phyloP scores from a whole-genome alignment of 2,329 filamentous ascomycete species.

The Didymella exigua region DNA sequence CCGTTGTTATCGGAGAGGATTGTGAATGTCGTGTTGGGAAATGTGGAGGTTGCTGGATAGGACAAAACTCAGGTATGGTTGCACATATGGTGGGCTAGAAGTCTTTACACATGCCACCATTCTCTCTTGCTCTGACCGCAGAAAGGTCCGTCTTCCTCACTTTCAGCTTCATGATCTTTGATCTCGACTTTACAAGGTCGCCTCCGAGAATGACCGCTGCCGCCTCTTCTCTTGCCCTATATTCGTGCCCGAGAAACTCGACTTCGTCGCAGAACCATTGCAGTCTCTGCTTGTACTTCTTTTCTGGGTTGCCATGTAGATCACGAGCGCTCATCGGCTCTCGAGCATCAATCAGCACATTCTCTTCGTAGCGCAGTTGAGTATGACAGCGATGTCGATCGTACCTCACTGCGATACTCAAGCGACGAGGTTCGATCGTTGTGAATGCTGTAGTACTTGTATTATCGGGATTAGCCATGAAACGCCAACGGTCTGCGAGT shows the following conservation, averaged over 20 bases:
- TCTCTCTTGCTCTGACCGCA: neutral
- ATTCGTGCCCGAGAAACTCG: neutral
- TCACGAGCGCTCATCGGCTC: neutral
- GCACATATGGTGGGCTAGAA: no score
- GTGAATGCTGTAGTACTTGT: neutral
- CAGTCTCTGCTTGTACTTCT: neutral
- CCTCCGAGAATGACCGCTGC: neutral
- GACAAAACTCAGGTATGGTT: no score
- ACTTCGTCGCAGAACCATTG: constrained; percentile 1
- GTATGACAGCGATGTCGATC: neutral
- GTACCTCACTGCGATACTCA: neutral
- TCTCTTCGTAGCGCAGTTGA: neutral
- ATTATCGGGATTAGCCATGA: neutral
- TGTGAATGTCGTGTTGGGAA: constrained; percentile 13
- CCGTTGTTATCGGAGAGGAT: constrained; percentile 25
- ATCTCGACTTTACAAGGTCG: neutral
- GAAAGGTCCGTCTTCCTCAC: neutral
- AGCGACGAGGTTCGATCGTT: neutral
- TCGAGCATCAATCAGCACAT: neutral
- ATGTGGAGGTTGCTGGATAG: no score
- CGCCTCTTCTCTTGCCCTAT: neutral
- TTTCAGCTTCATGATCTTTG: neutral
- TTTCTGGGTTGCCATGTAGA: neutral
- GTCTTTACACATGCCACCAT: neutral
- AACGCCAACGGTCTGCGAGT: neutral